Percentiles rank a stretch among this genome's conserved stretches.
Conservation (phyloP, 345 rosid genomes). For the Salix exigua region DNA sequence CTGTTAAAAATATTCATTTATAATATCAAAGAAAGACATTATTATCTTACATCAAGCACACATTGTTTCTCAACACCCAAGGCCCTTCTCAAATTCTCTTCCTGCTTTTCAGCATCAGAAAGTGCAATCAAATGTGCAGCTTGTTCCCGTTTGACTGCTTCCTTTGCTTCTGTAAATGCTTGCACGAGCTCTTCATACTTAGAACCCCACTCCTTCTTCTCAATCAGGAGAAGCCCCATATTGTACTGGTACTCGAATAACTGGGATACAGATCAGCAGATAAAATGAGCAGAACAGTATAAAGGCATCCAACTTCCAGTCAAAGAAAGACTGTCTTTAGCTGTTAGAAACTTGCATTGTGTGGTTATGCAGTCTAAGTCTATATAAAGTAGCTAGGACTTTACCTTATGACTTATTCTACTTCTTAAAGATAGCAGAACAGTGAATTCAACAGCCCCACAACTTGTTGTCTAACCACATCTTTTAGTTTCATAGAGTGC, state of each 20-base stretch:
- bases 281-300: slow-evolving; percentile 8
- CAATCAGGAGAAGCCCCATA: slow-evolving; percentile 90
- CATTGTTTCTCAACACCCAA: slow-evolving; percentile 93
- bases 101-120: slow-evolving; percentile 73
- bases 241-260: slow-evolving; percentile 89
- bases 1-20: neutral
- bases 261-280: slow-evolving; percentile 35
- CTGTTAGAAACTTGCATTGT: too few relatives aligned
- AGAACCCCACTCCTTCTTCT: slow-evolving; percentile 80
- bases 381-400: neutral
- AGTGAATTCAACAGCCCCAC: too few relatives aligned
- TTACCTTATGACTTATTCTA: too few relatives aligned
- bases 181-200: slow-evolving; percentile 62
- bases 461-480: too few relatives aligned
- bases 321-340: neutral
- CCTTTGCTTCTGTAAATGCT: slow-evolving; percentile 52
- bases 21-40: neutral
- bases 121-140: slow-evolving; percentile 65
- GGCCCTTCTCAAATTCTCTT: slow-evolving; percentile 80
- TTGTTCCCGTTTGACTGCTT: slow-evolving; percentile 66
- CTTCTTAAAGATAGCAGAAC: too few relatives aligned
- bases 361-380: neutral
- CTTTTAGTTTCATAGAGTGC: too few relatives aligned
- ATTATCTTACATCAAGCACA: slow-evolving; percentile 67
- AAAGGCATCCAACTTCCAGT: neutral